Conservation (phyloP, 2,329 filamentous ascomycete species). For the Coniochaeta sp. region DNA sequence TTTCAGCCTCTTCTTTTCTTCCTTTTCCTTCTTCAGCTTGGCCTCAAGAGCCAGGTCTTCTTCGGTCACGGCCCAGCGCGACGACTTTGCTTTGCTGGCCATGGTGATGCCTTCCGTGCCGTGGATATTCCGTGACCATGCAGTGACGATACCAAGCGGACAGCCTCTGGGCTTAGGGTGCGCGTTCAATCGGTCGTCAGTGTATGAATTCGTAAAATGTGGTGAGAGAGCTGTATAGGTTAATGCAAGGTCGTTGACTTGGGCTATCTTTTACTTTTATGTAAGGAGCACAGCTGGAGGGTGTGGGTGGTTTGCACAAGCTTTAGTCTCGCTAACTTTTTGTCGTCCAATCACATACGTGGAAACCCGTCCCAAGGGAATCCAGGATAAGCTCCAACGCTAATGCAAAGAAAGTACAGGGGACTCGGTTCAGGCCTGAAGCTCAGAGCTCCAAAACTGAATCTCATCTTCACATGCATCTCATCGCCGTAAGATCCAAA, state of each 20-base stretch:
- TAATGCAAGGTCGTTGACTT: neutral
- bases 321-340: neutral
- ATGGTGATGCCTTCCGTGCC: slow-evolving; percentile 26
- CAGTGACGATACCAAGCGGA: neutral
- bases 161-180: neutral
- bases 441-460: neutral
- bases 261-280: too few species aligned
- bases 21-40: slow-evolving; percentile 72
- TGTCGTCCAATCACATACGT: neutral
- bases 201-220: neutral
- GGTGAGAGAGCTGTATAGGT: neutral
- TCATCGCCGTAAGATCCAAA: neutral
- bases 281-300: neutral
- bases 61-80: slow-evolving; percentile 82
- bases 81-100: slow-evolving; percentile 62
- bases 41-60: slow-evolving; percentile 71
- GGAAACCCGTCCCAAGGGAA: neutral
- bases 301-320: neutral
- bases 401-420: neutral
- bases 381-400: neutral
- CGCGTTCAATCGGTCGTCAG: neutral
- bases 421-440: neutral
- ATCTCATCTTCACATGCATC: neutral
- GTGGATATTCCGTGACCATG: neutral
- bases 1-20: slow-evolving; percentile 80